Evolutionary conservation across 371 early-diverging fungal species (phyloP), one percentile per base, ranked within the genome.

Genomic region (Modicella reniformis): DNA sequence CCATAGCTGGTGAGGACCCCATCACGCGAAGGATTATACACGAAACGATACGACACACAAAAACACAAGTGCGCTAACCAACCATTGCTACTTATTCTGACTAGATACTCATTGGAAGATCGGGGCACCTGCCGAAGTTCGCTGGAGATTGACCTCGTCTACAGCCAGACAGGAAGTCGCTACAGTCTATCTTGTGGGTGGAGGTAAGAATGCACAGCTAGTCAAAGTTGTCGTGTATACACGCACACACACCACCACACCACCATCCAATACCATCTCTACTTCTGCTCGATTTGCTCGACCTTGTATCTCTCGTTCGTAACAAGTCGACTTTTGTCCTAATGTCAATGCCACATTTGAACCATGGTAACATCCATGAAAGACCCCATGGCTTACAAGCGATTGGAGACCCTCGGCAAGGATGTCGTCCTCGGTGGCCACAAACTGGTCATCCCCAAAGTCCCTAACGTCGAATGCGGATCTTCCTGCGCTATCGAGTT

Each of bases 401-500:
- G 70, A 9, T 19, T 66, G 28, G 54, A 13, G 8, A 53, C 53
- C 3, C 51, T 70, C 30, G 75, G 49, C 7, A 57, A 57, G 51
- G 25, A 52, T 19, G 32, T 66, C 26, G 8, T 34, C 5, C 53
- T 74, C 3, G 66, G 66, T 7, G 15, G 29, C 30, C 64, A 65
- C 57, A 70, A 52, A 17, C 51, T 62, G 25, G 33, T 8, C 3
- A 65, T 74, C 30, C 25, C 47, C 10, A 58, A 61, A 44, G 67
- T 75, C 5, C 55, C 67, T 0, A 15, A 60, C 3, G 67, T 59
- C 41, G 33, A 37, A 7, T 75, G 75, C 23, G 33, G 44, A n/a
- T 40, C 29, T 3, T 29, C 65, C 2, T 75, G 75, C 25, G 70
- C 75, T n/a, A n/a, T 74, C 40, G 62, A 70, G 29, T 70, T 66